Evolutionary conservation across 305 asterid species (phyloP).

Genomic region (Rubia peregrina): DNA sequence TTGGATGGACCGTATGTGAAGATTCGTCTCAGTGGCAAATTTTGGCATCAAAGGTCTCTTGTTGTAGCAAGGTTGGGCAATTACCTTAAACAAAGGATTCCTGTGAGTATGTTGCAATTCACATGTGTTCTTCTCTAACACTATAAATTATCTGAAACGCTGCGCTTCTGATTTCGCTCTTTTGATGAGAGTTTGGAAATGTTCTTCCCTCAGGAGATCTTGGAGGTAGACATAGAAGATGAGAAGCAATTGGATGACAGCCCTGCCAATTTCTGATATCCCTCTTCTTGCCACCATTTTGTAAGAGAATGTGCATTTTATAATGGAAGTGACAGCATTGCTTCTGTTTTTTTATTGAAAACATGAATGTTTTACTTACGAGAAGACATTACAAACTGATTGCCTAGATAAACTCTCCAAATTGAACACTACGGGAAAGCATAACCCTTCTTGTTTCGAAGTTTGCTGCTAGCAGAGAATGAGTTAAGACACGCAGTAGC

Average conservation of each 20-base stretch:
- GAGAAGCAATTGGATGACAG: slow-evolving; percentile 95
- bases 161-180: background rate
- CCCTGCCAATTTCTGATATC: slow-evolving; percentile 69
- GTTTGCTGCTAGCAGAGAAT: too few species aligned
- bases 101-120: slow-evolving; percentile 36
- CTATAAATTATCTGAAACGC: too few species aligned
- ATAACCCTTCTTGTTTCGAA: too few species aligned
- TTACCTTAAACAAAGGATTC: slow-evolving; percentile 89
- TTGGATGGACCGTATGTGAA: slow-evolving; percentile 87
- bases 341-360: too few species aligned
- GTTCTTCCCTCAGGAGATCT: slow-evolving; percentile 49
- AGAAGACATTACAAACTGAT: too few species aligned
- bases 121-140: background rate
- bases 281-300: background rate
- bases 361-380: too few species aligned
- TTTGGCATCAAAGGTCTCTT: slow-evolving; percentile 74
- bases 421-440: too few species aligned
- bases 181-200: background rate
- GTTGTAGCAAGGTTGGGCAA: slow-evolving; percentile 84
- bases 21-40: slow-evolving; percentile 69
- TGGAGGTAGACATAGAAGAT: slow-evolving; percentile 94
- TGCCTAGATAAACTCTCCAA: too few species aligned
- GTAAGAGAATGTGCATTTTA: background rate
- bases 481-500: too few species aligned
- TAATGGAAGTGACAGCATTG: background rate